A percentile compares a stretch with the other conserved stretches of the same genome.
These are phyloP conservation scores for Zizania latifolia DNA, from an alignment of 176 grass and related monocot species.

Conservation along the genomic window DNA sequence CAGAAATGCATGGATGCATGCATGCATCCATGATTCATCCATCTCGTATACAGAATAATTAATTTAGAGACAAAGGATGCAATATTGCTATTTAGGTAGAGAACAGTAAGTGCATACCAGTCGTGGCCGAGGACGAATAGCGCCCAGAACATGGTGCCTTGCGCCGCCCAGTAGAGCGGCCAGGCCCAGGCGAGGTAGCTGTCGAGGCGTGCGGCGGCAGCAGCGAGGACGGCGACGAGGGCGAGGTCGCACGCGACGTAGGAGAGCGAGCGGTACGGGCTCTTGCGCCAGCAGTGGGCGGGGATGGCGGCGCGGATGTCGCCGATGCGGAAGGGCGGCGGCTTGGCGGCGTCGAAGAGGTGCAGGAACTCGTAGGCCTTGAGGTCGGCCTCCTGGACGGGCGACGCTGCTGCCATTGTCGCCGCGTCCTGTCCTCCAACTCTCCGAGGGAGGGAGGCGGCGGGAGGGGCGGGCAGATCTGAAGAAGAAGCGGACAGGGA, in stretches of 20 bases:
- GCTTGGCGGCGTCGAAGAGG: constrained; percentile 48
- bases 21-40: too few species aligned
- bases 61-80: neutral
- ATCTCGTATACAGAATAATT: too few species aligned
- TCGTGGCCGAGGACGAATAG: constrained; percentile 94
- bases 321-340: constrained; percentile 83
- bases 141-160: constrained; percentile 97
- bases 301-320: constrained; percentile 76
- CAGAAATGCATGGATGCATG: too few species aligned
- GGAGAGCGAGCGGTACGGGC: constrained; percentile 50
- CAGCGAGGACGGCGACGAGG: constrained; percentile 26
- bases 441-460: too few species aligned
- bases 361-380: constrained; percentile 17
- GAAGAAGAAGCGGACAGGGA: too few species aligned
- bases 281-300: constrained; percentile 65
- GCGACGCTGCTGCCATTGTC: neutral
- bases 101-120: neutral
- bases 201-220: neutral
- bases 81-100: too few species aligned
- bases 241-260: constrained; percentile 56
- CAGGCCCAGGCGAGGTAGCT: neutral
- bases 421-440: too few species aligned
- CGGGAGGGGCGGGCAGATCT: too few species aligned
- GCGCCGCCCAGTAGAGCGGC: constrained; percentile 77
- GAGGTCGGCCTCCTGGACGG: constrained; percentile 16